These are phyloP conservation scores for Termitomyces sp. DNA, from an alignment of 768 basidiomycete genomes.

Conservation along the genomic window DNA sequence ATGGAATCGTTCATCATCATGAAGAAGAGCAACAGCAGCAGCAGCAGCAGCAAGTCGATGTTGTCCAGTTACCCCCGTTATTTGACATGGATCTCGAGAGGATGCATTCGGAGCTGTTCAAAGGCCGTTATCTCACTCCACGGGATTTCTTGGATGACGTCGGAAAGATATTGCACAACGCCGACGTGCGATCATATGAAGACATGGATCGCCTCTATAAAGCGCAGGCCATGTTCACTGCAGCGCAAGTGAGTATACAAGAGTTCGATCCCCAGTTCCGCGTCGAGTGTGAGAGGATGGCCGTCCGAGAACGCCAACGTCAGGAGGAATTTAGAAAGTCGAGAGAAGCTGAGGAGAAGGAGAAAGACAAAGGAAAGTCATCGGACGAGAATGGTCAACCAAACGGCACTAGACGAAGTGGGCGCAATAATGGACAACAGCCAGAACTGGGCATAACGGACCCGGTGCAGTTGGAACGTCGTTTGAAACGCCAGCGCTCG, in stretches of 20 bases:
- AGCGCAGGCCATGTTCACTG: slow-evolving; percentile 87
- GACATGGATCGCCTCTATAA: slow-evolving; percentile 77
- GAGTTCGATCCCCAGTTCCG: slow-evolving; percentile 80
- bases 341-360: slow-evolving; percentile 37
- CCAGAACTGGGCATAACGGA: slow-evolving; percentile 75
- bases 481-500: slow-evolving; percentile 68
- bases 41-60: slow-evolving; percentile 31
- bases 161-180: slow-evolving; percentile 77
- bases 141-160: slow-evolving; percentile 85
- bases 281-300: slow-evolving; percentile 87
- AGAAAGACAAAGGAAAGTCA: slow-evolving; percentile 32
- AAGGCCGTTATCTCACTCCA: slow-evolving; percentile 81
- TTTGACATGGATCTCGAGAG: slow-evolving; percentile 91
- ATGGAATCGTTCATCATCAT: slow-evolving; percentile 31
- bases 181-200: slow-evolving; percentile 48
- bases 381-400: slow-evolving; percentile 29
- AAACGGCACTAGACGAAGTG: slow-evolving; percentile 64
- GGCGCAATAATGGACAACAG: slow-evolving; percentile 67
- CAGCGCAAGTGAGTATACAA: slow-evolving; percentile 80
- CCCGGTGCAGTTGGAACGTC: slow-evolving; percentile 68
- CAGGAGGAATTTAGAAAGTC: slow-evolving; percentile 54
- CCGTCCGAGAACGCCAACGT: slow-evolving; percentile 66
- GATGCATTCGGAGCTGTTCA: slow-evolving; percentile 84
- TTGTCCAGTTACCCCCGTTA: slow-evolving; percentile 44
- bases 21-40: slow-evolving; percentile 24